Evolutionary conservation across 2,329 filamentous ascomycete species (phyloP).

Genomic region (Microdochium trichocladiopsis): DNA sequence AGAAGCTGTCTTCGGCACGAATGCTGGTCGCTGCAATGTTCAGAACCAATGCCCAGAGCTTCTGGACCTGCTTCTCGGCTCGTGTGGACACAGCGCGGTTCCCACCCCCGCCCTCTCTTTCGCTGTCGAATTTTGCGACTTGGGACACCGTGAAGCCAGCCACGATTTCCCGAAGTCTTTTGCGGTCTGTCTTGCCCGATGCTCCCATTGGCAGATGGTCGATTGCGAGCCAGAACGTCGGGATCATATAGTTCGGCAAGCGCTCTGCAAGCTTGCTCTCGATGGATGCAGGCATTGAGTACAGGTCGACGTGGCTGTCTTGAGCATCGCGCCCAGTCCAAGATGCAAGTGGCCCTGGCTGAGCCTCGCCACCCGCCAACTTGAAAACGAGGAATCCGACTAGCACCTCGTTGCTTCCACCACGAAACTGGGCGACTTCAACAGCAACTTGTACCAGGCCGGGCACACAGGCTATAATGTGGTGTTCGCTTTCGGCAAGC

Average conservation of each 20-base stretch:
- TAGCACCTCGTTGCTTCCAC: conserved; percentile 2
- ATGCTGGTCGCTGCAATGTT: conserved; percentile 13
- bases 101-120: conserved; percentile 19
- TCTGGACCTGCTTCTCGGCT: conserved; percentile 1
- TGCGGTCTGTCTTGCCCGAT: conserved; percentile 9
- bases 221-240: conserved; percentile 7
- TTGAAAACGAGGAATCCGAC: conserved; percentile 33
- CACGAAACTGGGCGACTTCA: conserved; percentile 8
- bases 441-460: background rate
- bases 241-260: conserved; percentile 12
- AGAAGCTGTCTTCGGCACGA: conserved; percentile 34
- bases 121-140: conserved; percentile 13
- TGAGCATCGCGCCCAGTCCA: too few species aligned
- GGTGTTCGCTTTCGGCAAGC: conserved; percentile 21
- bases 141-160: background rate
- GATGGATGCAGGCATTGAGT: conserved; percentile 16
- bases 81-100: background rate
- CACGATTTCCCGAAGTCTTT: background rate
- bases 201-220: conserved; percentile 6
- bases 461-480: conserved; percentile 12
- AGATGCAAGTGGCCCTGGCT: too few species aligned
- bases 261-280: conserved; percentile 18
- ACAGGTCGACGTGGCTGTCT: background rate
- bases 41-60: conserved; percentile 6
- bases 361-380: background rate